Base-by-base conservation (phyloP, 176 grass and related monocot species). In the Avena atlantica region DNA sequence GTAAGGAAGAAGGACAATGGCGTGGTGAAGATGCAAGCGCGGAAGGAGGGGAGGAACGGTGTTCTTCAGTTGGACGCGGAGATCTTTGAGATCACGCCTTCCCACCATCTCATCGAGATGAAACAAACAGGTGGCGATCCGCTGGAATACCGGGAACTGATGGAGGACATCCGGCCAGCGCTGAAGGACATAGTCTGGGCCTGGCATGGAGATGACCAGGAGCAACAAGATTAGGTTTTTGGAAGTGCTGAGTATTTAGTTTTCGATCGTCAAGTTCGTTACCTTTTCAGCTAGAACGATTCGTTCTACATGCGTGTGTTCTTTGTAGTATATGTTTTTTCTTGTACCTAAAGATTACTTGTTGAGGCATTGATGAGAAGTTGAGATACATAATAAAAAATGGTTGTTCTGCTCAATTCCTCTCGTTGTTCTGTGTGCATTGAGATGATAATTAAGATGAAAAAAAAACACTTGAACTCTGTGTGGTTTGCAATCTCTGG, bases 81-180 rank as follows among this genome's bases (percentile, higher is more conserved):
- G 83, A 98, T 98, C 21, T 95, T 95, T 80, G 89, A 93, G 82
- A 90, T 95, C 29, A 88, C 88, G 0, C 20, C 85, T 16, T 85
- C 76, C 49, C 80, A 88, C 76, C 90, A 95, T 73, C 82, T 98
- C 29, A 82, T 98, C 60, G 91, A 98, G 85, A 95, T 98, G 37
- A 95, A 92, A 29, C 90, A 98, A 77, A 93, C 87, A 57, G 84
- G 71, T 25, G 95, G 95, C 13, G 95, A 98, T 87, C 72, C 85
- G 40, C 37, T 92, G 13, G 95, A 98, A 87, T 97, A 97, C 84
- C 74, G 80, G 40, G 82, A 78, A 79, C 21, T 97, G 14, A 25
- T 94, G 67, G 86, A 92, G 68, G 78, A 87, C 60, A 91, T 97
- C 83, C 86, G 86, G 85, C 95, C 92, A 51, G 86, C 74, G 29